Evolutionary conservation across 2,329 filamentous ascomycete species (phyloP).

Genomic region (Botrytis fabae): DNA sequence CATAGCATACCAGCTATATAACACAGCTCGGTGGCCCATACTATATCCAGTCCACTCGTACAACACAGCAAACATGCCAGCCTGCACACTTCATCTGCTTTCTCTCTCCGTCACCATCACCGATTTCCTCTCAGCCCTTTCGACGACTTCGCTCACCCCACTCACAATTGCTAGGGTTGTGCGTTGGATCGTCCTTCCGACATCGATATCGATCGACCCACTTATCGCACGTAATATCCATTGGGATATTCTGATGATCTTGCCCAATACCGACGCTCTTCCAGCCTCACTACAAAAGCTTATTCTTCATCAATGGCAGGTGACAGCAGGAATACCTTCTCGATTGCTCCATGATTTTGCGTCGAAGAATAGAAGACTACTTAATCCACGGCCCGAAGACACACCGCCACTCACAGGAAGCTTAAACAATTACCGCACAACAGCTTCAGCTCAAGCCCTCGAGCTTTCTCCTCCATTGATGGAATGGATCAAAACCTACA

Average conservation of each 20-base stretch:
- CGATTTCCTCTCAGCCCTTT: slow-evolving; percentile 46
- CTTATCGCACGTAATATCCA: slow-evolving; percentile 44
- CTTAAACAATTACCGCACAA: slow-evolving; percentile 39
- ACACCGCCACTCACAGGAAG: slow-evolving; percentile 43
- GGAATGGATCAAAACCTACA: slow-evolving; percentile 49
- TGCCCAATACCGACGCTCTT: slow-evolving; percentile 39
- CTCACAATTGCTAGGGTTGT: slow-evolving; percentile 47
- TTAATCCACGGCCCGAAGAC: slow-evolving; percentile 42
- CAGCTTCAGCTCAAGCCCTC: slow-evolving; percentile 48
- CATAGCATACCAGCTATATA: neutral
- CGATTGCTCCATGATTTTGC: slow-evolving; percentile 44
- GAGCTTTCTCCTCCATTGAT: slow-evolving; percentile 54
- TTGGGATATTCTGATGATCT: slow-evolving; percentile 52
- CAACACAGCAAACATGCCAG: slow-evolving; percentile 45
- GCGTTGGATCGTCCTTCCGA: slow-evolving; percentile 52
- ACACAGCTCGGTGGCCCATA: neutral
- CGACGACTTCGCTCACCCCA: slow-evolving; percentile 41
- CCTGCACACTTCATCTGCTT: slow-evolving; percentile 50
- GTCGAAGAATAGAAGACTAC: slow-evolving; percentile 42
- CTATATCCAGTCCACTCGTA: neutral
- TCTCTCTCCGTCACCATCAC: slow-evolving; percentile 43
- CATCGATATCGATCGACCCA: slow-evolving; percentile 43
- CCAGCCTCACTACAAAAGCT: slow-evolving; percentile 35
- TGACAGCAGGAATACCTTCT: slow-evolving; percentile 48
- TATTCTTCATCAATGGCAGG: slow-evolving; percentile 41